These are phyloP conservation scores for Priceomyces castillae DNA, from an alignment of 805 yeast species.

Conservation along the genomic window DNA sequence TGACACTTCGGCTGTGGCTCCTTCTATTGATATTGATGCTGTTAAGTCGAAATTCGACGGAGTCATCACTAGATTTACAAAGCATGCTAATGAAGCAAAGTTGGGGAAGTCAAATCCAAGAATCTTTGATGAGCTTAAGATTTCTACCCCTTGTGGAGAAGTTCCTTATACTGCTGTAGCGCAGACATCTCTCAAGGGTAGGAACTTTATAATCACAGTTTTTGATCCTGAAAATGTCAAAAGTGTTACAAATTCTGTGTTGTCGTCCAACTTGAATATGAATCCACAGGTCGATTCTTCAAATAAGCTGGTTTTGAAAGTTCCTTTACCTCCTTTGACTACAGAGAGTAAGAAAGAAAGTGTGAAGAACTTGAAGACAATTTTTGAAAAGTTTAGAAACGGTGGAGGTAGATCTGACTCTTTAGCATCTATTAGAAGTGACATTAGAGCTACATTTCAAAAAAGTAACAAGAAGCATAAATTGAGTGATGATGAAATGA, in stretches of 20 bases:
- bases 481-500: constrained; percentile 54
- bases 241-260: constrained; percentile 64
- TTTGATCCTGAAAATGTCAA: constrained; percentile 79
- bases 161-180: constrained; percentile 62
- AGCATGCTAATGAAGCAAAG: constrained; percentile 58
- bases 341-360: constrained; percentile 60
- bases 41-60: constrained; percentile 44
- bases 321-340: constrained; percentile 73
- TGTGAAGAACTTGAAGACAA: constrained; percentile 61
- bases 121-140: constrained; percentile 58
- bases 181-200: constrained; percentile 66
- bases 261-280: constrained; percentile 67
- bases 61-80: constrained; percentile 51
- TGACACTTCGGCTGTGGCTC: constrained; percentile 9
- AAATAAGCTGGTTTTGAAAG: constrained; percentile 69
- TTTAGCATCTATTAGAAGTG: constrained; percentile 39
- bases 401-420: constrained; percentile 47
- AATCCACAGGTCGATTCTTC: constrained; percentile 76
- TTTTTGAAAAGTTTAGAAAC: constrained; percentile 60
- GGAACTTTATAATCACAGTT: constrained; percentile 72
- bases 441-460: constrained; percentile 56
- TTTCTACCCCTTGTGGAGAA: constrained; percentile 47
- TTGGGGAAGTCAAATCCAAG: constrained; percentile 68
- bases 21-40: constrained; percentile 32
- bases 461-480: constrained; percentile 52